phyloP scores from a whole-genome alignment of 2,329 filamentous ascomycete species.

The Curvularia verruculosa region DNA sequence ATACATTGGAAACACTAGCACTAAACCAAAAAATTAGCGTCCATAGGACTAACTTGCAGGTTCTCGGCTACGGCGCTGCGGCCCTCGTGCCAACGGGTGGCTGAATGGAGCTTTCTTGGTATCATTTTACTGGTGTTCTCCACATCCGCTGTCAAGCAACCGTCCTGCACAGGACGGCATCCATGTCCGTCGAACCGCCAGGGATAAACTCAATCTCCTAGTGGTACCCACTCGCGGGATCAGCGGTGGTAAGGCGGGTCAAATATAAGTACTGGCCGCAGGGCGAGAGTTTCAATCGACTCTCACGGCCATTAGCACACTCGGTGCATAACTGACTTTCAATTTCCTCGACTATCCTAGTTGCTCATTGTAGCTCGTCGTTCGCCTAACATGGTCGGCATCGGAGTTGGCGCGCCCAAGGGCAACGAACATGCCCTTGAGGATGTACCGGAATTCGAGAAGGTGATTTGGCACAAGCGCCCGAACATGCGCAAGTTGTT shows the following conservation, averaged over 20 bases:
- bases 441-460: conserved; percentile 59
- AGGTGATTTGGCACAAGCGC: conserved; percentile 60
- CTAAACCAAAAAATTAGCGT: neutral
- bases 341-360: neutral
- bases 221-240: conserved; percentile 9
- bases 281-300: conserved; percentile 12
- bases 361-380: neutral
- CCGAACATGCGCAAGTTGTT: conserved; percentile 63
- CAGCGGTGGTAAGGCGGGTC: conserved; percentile 7
- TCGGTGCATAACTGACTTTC: conserved; percentile 16
- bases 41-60: neutral
- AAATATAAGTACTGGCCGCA: conserved; percentile 29
- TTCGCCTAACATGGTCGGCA: conserved; percentile 19
- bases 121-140: conserved; percentile 23
- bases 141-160: conserved; percentile 18
- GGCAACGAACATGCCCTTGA: conserved; percentile 47
- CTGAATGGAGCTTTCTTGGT: conserved; percentile 22
- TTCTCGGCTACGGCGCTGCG: conserved; percentile 28
- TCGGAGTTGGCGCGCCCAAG: conserved; percentile 24
- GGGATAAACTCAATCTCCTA: conserved; percentile 8
- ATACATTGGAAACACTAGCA: conserved; percentile 13
- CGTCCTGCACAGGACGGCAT: conserved; percentile 22
- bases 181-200: conserved; percentile 23
- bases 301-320: conserved; percentile 23
- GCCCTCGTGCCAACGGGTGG: conserved; percentile 32